A percentile compares a stretch with the other conserved stretches of the same genome.
Evolutionary conservation across 2,329 filamentous ascomycete species (phyloP).

Genomic region (Curvularia spicifera): DNA sequence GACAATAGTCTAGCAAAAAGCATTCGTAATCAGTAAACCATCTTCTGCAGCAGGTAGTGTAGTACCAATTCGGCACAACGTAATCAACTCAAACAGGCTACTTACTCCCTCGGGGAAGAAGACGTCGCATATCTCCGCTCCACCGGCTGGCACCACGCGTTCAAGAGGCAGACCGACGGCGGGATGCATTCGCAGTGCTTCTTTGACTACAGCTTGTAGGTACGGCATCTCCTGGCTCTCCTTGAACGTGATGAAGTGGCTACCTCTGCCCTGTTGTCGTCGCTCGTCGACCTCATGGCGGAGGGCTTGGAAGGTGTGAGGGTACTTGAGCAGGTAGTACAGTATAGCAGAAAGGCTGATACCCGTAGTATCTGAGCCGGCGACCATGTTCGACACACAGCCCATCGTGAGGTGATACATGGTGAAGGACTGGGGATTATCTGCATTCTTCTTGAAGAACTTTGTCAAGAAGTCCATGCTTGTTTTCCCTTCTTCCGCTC

Average conservation of each 20-base stretch:
- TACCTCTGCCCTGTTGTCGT: conserved; percentile 1
- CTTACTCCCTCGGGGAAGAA: conserved; percentile 29
- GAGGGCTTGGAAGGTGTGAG: conserved; percentile 19
- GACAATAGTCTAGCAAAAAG: conserved; percentile 21
- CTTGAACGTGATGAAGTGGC: conserved; percentile 24
- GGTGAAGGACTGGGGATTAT: conserved; percentile 45
- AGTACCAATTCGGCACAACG: neutral
- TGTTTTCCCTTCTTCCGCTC: conserved; percentile 2
- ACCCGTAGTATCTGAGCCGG: conserved; percentile 55
- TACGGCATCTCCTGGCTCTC: conserved; percentile 39
- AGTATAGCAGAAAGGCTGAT: conserved; percentile 42
- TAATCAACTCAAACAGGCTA: neutral
- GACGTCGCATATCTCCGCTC: conserved; percentile 19
- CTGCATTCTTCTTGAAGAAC: conserved; percentile 19
- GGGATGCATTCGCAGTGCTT: conserved; percentile 35
- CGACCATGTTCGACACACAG: conserved; percentile 48
- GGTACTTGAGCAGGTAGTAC: conserved; percentile 30
- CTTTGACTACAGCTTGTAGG: conserved; percentile 38
- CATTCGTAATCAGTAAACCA: neutral
- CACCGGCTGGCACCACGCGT: conserved; percentile 30
- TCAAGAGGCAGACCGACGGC: conserved; percentile 30
- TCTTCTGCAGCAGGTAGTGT: too few species aligned
- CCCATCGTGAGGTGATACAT: conserved; percentile 48
- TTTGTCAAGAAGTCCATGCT: conserved; percentile 26
- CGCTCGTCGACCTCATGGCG: conserved; percentile 22